Base-by-base conservation (phyloP, 495 filamentous ascomycete species). In the Staphylotrichum longicolle region DNA sequence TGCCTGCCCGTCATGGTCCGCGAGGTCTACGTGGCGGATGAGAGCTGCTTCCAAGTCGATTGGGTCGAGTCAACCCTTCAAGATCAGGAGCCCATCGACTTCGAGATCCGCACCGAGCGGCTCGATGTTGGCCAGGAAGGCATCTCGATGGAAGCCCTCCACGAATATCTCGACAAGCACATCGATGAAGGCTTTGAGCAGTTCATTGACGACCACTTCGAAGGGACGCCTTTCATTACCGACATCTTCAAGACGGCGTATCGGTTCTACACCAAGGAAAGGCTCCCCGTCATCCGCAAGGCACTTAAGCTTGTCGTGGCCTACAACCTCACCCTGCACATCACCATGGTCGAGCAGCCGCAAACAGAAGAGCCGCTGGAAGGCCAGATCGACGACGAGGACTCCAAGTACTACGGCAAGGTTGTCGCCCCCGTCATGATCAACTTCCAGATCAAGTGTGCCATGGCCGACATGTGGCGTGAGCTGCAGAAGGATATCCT, bases 401-500 rank as follows among this genome's bases (percentile, higher is more conserved):
- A 83, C 34, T 93, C 90, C 58, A 92, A 88, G 63, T 96, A 87
- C 82, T 82, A 78, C 60, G 92, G 92, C 70, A 92, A 93, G 82
- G 91, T 85, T 33, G 83, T 94, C 65, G 92, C 92, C 14, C 92
- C 92, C 3, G 91, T 96, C 63, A 94, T 96, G 91, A 93, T 96
- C 84, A 96, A 96, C 79, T 96, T 96, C 84, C 90, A 96, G 77
- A 88, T 96, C 76, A 96, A 96, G 82, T 90, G 86, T 70, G 92
- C 92, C 51, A 86, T 96, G 80, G 91, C 91, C 37, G 89, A 91
- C 68, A 91, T 96, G 89, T 96, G 92, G 92, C 91, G 92, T 62
- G 92, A 95, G 73, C 78, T 96, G 47, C 91, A 95, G 74, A 95
- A 95, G 77, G 92, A 96, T 63, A 88, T 96, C 48, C 79, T 96